Evolutionary conservation across 768 basidiomycete species (phyloP).

Genomic region (Tricholoma flavovirens): DNA sequence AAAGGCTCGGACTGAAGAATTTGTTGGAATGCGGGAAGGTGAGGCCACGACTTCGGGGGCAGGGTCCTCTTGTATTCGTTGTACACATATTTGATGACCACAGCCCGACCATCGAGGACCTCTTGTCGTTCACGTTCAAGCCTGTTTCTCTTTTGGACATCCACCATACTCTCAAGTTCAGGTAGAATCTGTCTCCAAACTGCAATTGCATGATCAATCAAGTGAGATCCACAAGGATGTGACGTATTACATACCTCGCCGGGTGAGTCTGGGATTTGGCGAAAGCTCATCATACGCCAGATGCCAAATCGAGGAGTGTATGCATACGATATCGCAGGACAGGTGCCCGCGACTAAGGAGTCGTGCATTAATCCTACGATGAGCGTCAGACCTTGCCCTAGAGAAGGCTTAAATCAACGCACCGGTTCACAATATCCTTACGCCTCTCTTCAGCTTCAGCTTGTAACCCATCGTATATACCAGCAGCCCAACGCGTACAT

Average conservation of each 20-base stretch:
- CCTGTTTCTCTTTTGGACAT: background rate
- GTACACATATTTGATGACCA: background rate
- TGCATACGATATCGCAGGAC: background rate
- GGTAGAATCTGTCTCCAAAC: background rate
- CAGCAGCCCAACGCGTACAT: background rate
- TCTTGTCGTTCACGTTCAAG: background rate
- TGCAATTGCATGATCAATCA: background rate
- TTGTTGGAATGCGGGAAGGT: background rate
- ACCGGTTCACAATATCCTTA: background rate
- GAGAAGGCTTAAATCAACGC: background rate
- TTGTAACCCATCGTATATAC: background rate
- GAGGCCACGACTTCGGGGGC: background rate
- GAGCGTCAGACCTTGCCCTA: background rate
- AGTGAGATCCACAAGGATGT: background rate
- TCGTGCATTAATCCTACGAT: background rate
- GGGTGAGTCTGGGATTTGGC: background rate
- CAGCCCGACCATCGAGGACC: background rate
- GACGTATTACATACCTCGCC: background rate
- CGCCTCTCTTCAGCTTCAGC: background rate
- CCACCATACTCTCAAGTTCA: background rate
- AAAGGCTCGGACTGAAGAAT: background rate
- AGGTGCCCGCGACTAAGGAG: background rate
- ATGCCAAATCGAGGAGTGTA: background rate
- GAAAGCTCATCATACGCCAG: background rate
- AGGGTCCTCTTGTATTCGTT: background rate